Percentiles rank a stretch among this genome's conserved stretches.
Conservation (phyloP, 495 filamentous ascomycete species). For the Penicillium cataractarum region DNA sequence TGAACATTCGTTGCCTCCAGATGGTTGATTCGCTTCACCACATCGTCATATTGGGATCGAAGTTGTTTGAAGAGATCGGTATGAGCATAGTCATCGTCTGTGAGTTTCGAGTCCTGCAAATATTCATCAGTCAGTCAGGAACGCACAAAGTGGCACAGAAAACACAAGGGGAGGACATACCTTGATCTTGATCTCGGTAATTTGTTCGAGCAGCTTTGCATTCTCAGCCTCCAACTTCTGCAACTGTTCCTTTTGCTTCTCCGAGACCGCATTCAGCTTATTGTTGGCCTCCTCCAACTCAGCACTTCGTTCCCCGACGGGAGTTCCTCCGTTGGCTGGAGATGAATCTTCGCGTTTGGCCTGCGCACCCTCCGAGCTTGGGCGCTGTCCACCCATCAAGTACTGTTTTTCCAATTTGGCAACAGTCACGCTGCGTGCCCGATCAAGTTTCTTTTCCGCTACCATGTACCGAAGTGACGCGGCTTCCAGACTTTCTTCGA, state of each 20-base stretch:
- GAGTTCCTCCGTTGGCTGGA: slow-evolving; percentile 58
- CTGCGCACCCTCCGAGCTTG: slow-evolving; percentile 53
- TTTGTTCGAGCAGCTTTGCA: slow-evolving; percentile 72
- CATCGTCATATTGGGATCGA: slow-evolving; percentile 87
- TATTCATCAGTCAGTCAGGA: slow-evolving; percentile 14
- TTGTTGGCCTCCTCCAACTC: slow-evolving; percentile 71
- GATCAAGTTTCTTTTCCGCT: slow-evolving; percentile 90
- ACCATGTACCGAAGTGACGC: slow-evolving; percentile 91
- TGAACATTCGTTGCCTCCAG: slow-evolving; percentile 86
- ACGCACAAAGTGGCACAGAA: background rate
- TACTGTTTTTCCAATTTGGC: slow-evolving; percentile 91
- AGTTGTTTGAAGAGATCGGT: slow-evolving; percentile 92
- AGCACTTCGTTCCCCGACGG: slow-evolving; percentile 50
- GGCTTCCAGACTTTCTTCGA: slow-evolving; percentile 79
- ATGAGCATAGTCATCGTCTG: slow-evolving; percentile 90
- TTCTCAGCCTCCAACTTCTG: slow-evolving; percentile 79
- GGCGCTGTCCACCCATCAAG: slow-evolving; percentile 62
- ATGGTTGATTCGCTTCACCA: slow-evolving; percentile 88
- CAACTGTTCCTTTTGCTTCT: slow-evolving; percentile 85
- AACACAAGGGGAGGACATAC: slow-evolving; percentile 26
- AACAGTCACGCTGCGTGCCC: slow-evolving; percentile 83
- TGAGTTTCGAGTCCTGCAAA: slow-evolving; percentile 63
- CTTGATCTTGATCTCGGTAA: slow-evolving; percentile 70
- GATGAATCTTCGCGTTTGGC: slow-evolving; percentile 57
- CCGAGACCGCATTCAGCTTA: slow-evolving; percentile 71